Conservation (phyloP, 306 rosid genomes). For the Castanopsis chinensis region DNA sequence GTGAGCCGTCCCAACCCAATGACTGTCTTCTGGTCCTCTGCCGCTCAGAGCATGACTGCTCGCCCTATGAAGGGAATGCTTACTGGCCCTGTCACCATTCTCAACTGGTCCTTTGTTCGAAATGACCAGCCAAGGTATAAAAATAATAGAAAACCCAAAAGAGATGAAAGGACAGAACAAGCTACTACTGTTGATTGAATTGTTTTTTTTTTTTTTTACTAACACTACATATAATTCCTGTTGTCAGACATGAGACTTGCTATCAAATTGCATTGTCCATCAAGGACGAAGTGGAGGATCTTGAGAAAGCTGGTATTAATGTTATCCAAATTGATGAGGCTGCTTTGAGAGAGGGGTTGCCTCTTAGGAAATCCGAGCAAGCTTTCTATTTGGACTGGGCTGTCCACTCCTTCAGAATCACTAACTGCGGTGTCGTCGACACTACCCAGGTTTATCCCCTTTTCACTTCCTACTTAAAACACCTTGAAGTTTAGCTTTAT, state of each 20-base stretch:
- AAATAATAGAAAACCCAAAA: neutral
- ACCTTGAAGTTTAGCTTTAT: neutral
- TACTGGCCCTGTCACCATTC: conserved; percentile 96
- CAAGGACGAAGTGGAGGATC: conserved; percentile 94
- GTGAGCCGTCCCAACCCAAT: conserved; percentile 95
- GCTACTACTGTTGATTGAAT: neutral
- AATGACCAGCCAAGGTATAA: conserved; percentile 81
- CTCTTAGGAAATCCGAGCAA: conserved; percentile 87
- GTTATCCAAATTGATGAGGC: conserved; percentile 96
- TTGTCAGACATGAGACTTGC: conserved; percentile 68
- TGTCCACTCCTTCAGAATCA: conserved; percentile 90
- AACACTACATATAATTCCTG: conserved; percentile 13
- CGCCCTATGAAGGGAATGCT: conserved; percentile 99
- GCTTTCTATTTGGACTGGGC: conserved; percentile 91
- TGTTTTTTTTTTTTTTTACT: neutral
- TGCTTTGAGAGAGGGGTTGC: conserved; percentile 86
- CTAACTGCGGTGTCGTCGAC: conserved; percentile 72
- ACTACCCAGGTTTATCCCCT: conserved; percentile 68
- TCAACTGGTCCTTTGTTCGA: conserved; percentile 92
- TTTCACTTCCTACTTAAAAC: neutral
- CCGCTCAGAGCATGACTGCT: conserved; percentile 48
- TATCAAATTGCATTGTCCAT: conserved; percentile 92
- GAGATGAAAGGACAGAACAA: neutral
- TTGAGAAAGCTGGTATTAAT: conserved; percentile 67
- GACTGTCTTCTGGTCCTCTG: conserved; percentile 59